phyloP scores from a whole-genome alignment of 768 basidiomycete genomes.

The Boletus subcaerulescens region DNA sequence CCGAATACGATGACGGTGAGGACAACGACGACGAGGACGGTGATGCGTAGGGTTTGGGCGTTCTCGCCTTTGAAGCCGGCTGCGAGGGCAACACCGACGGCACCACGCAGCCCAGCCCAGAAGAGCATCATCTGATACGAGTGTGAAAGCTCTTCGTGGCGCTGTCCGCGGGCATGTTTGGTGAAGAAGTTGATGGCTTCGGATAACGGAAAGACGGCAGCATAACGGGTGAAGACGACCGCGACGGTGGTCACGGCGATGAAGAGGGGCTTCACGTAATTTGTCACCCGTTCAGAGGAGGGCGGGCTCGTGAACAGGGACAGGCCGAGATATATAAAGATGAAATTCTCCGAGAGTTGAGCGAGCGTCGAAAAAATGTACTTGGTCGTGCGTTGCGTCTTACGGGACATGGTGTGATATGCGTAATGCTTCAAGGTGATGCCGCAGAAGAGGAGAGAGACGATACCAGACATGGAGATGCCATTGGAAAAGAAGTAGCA shows the following conservation, averaged over 20 bases:
- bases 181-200: conserved; percentile 94
- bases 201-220: conserved; percentile 92
- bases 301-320: conserved; percentile 92
- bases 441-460: conserved; percentile 96
- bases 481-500: conserved; percentile 99
- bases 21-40: conserved; percentile 94
- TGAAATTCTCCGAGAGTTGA: conserved; percentile 96
- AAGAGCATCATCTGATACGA: conserved; percentile 99
- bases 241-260: conserved; percentile 89
- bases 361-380: conserved; percentile 95
- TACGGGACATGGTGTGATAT: conserved; percentile 98
- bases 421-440: conserved; percentile 99
- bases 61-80: conserved; percentile 95
- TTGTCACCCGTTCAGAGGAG: conserved; percentile 69
- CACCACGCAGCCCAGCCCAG: conserved; percentile 96
- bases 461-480: conserved; percentile 91
- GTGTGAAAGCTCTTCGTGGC: conserved; percentile 89
- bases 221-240: conserved; percentile 93
- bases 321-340: conserved; percentile 98
- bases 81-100: conserved; percentile 96
- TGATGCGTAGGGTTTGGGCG: conserved; percentile 86
- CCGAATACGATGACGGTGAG: conserved; percentile 93
- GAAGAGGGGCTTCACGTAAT: conserved; percentile 93
- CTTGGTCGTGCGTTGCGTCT: conserved; percentile 91
- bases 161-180: conserved; percentile 77